phyloP scores from a whole-genome alignment of 805 yeast species.

The Lachancea quebecensis region DNA sequence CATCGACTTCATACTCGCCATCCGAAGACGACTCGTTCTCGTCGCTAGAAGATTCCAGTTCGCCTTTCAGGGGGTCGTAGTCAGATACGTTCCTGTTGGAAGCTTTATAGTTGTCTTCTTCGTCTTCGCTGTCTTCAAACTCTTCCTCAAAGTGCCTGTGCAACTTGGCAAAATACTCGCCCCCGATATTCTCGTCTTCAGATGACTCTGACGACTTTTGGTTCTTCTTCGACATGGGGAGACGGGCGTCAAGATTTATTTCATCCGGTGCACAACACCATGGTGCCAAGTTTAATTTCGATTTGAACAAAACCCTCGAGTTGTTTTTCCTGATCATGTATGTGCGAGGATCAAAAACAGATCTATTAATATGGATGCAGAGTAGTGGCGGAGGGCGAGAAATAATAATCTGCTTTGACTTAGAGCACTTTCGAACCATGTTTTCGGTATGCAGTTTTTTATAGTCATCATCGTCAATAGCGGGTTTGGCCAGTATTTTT shows the following conservation, averaged over 20 bases:
- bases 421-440: constrained; percentile 66
- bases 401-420: constrained; percentile 75
- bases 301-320: constrained; percentile 73
- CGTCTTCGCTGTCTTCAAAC: constrained; percentile 31
- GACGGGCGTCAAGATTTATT: constrained; percentile 73
- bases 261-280: constrained; percentile 65
- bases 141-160: constrained; percentile 29
- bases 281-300: constrained; percentile 55
- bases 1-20: constrained; percentile 24
- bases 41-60: constrained; percentile 13
- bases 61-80: constrained; percentile 28
- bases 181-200: constrained; percentile 29
- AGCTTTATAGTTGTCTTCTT: constrained; percentile 14
- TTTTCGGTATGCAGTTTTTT: constrained; percentile 66
- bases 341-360: constrained; percentile 84
- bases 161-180: constrained; percentile 26
- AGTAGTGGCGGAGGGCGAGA: constrained; percentile 78
- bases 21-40: constrained; percentile 12
- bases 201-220: constrained; percentile 34
- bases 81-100: constrained; percentile 11
- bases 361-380: constrained; percentile 83
- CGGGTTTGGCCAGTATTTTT: constrained; percentile 52
- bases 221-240: constrained; percentile 58
- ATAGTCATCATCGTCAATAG: constrained; percentile 74
- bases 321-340: constrained; percentile 79